Conservation (phyloP, 345 rosid species). For the Crucihimalaya himalaica region DNA sequence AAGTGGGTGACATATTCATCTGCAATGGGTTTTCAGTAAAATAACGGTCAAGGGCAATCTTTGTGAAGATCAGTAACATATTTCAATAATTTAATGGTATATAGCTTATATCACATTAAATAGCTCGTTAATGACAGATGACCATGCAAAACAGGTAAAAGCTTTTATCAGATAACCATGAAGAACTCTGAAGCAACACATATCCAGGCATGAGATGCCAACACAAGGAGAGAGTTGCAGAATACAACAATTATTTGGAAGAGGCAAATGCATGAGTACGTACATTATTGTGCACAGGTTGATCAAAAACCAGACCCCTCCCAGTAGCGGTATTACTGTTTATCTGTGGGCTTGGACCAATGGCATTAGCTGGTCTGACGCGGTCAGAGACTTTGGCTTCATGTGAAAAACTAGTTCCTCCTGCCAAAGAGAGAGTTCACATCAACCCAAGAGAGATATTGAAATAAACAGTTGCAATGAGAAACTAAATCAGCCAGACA, state of each 20-base stretch:
- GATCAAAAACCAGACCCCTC: constrained; percentile 52
- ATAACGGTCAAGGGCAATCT: not conserved
- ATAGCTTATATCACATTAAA: not conserved
- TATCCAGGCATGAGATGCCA: not conserved
- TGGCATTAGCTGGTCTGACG: constrained; percentile 43
- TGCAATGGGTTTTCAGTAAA: constrained; percentile 32
- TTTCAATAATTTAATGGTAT: not conserved
- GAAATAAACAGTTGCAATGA: not conserved
- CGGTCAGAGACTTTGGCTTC: constrained; percentile 50
- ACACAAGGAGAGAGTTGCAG: not conserved
- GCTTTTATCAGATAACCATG: not conserved
- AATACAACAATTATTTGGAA: not conserved
- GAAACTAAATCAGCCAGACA: not conserved
- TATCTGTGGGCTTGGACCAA: constrained; percentile 51
- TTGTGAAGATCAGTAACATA: no score
- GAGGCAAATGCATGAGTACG: constrained; percentile 29
- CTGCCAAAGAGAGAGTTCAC: constrained; percentile 42
- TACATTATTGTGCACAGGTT: constrained; percentile 58
- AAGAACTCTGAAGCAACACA: not conserved
- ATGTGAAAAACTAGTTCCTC: constrained; percentile 47
- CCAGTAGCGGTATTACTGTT: constrained; percentile 56
- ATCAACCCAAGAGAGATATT: not conserved
- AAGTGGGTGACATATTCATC: constrained; percentile 58
- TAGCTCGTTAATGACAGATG: not conserved
- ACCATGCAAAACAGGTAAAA: not conserved